A percentile compares a stretch with the other conserved stretches of the same genome.
Evolutionary conservation across 148 eudicot genomes (phyloP).

Genomic region (Nepenthes mirabilis): DNA sequence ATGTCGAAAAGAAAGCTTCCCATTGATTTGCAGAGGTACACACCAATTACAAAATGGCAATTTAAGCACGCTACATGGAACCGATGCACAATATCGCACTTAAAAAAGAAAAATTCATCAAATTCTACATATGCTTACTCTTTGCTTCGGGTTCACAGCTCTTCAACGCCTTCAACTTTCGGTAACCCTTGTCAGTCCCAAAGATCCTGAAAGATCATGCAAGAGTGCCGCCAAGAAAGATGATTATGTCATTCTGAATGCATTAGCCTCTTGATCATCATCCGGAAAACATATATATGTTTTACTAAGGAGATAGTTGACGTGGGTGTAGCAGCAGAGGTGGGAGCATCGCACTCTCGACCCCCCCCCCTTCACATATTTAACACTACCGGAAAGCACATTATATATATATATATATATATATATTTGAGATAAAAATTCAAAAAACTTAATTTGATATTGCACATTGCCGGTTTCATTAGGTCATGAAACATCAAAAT

Average conservation of each 20-base stretch:
- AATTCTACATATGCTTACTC: conserved; percentile 1
- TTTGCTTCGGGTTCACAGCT: not conserved
- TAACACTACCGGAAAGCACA: too few species aligned
- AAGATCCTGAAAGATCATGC: conserved; percentile 7
- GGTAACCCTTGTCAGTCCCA: conserved; percentile 11
- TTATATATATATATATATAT: too few species aligned
- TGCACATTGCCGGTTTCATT: too few species aligned
- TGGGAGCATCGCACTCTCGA: too few species aligned
- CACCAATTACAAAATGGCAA: not conserved
- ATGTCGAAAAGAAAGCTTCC: not conserved
- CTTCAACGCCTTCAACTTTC: conserved; percentile 10
- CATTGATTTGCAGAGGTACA: not conserved
- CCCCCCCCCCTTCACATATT: too few species aligned
- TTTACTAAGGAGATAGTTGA: too few species aligned
- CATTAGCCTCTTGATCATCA: not conserved
- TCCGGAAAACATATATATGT: too few species aligned
- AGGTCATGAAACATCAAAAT: too few species aligned
- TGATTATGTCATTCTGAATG: not conserved
- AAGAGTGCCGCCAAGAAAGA: not conserved
- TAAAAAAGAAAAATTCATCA: not conserved
- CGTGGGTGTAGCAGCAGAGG: too few species aligned
- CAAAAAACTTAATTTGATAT: too few species aligned
- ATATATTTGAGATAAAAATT: too few species aligned
- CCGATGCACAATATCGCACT: not conserved
- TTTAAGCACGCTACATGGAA: not conserved